These are phyloP conservation scores for Rhizopogon vinicolor DNA, from an alignment of 768 basidiomycete species.

Conservation along the genomic window DNA sequence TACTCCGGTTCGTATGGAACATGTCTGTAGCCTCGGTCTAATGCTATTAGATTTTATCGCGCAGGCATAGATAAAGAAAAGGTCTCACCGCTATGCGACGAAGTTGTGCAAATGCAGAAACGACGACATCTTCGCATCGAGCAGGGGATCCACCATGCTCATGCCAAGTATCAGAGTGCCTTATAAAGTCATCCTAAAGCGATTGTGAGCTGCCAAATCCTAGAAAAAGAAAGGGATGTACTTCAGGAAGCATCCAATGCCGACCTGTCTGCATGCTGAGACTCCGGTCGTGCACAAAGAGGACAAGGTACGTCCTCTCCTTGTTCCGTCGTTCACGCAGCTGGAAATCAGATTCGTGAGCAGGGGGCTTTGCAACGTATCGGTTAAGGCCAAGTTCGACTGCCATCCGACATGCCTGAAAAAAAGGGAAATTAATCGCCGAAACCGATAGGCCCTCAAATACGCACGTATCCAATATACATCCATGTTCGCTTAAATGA, in stretches of 20 bases:
- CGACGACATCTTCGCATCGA: slow-evolving; percentile 78
- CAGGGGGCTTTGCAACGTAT: slow-evolving; percentile 49
- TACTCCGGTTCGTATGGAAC: slow-evolving; percentile 54
- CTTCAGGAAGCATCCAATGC: slow-evolving; percentile 85
- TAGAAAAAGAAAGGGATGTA: slow-evolving; percentile 6
- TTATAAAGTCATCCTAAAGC: slow-evolving; percentile 61
- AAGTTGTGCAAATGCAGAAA: slow-evolving; percentile 72
- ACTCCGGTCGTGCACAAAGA: slow-evolving; percentile 84
- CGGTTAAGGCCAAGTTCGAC: slow-evolving; percentile 80
- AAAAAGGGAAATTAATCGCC: neutral
- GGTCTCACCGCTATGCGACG: slow-evolving; percentile 71
- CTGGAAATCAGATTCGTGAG: slow-evolving; percentile 61
- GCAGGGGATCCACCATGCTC: slow-evolving; percentile 44
- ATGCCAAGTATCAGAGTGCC: slow-evolving; percentile 70
- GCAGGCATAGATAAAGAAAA: neutral
- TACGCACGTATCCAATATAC: slow-evolving; percentile 77
- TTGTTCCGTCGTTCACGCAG: slow-evolving; percentile 74
- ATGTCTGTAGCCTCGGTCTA: slow-evolving; percentile 76
- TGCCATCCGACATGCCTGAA: slow-evolving; percentile 81
- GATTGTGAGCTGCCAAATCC: slow-evolving; percentile 7
- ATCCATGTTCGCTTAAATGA: slow-evolving; percentile 70
- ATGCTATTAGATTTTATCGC: neutral
- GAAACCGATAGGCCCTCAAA: neutral
- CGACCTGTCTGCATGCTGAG: slow-evolving; percentile 83
- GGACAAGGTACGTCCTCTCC: slow-evolving; percentile 81